A percentile compares a stretch with the other conserved stretches of the same genome.
Conservation (phyloP, 306 rosid genomes). For the Crotalaria pallida region DNA sequence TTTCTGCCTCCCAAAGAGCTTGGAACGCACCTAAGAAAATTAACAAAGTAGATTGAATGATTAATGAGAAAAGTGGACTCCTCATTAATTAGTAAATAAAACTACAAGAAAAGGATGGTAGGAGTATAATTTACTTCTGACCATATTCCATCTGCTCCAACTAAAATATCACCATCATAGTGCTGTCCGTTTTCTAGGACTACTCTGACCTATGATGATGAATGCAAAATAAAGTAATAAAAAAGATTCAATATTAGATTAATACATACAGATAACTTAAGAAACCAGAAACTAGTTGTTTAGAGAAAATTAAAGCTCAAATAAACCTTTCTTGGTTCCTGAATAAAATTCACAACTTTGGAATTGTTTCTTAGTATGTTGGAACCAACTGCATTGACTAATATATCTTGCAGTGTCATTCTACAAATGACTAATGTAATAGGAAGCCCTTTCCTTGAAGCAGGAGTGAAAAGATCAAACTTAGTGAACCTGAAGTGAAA, state of each 20-base stretch:
- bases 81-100: background rate
- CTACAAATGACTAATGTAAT: conserved; percentile 37
- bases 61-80: background rate
- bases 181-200: conserved; percentile 39
- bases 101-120: conserved; percentile 18
- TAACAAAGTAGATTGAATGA: conserved; percentile 6
- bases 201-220: conserved; percentile 30
- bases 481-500: conserved; percentile 27
- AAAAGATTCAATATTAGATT: background rate
- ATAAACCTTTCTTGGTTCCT: conserved; percentile 35
- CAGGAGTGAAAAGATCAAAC: conserved; percentile 40
- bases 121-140: conserved; percentile 35
- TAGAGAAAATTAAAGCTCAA: conserved; percentile 8
- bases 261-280: background rate
- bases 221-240: too few species aligned
- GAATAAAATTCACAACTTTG: conserved; percentile 40
- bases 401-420: conserved; percentile 42
- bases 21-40: conserved; percentile 36
- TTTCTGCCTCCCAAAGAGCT: conserved; percentile 34
- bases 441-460: conserved; percentile 37
- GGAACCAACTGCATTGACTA: conserved; percentile 39
- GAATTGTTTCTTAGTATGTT: conserved; percentile 37
- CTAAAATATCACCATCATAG: conserved; percentile 35
- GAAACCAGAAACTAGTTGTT: background rate
- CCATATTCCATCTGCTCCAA: conserved; percentile 54